Percentiles rank a stretch among this genome's conserved stretches.
Conservation (phyloP, 768 basidiomycete genomes). For the Gymnopilus dilepis region DNA sequence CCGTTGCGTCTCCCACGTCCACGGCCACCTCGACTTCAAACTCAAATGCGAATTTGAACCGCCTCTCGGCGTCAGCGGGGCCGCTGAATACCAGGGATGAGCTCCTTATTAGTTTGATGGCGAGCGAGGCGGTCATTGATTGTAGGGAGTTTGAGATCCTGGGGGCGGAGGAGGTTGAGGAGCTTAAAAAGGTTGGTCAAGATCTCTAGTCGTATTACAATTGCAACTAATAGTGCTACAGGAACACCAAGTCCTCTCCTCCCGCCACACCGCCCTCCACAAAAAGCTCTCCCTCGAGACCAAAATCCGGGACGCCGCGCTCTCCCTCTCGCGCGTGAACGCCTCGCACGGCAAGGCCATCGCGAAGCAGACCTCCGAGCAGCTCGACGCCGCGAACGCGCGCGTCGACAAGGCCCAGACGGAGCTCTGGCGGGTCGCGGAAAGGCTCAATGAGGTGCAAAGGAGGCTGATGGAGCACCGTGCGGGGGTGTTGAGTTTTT, state of each 20-base stretch:
- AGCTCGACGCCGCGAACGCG: slow-evolving; percentile 73
- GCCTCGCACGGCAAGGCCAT: slow-evolving; percentile 58
- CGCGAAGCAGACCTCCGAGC: slow-evolving; percentile 70
- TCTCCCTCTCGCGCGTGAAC: slow-evolving; percentile 75
- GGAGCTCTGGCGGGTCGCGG: slow-evolving; percentile 72
- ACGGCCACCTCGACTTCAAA: no score
- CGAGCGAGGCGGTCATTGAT: slow-evolving; percentile 95
- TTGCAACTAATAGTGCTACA: slow-evolving; percentile 34
- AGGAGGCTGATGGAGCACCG: slow-evolving; percentile 79
- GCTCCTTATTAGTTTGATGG: slow-evolving; percentile 85
- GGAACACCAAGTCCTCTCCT: slow-evolving; percentile 77
- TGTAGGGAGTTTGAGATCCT: slow-evolving; percentile 82
- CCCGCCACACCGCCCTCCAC: slow-evolving; percentile 66
- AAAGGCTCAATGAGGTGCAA: slow-evolving; percentile 65
- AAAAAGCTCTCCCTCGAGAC: slow-evolving; percentile 83
- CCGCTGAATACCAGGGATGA: slow-evolving; percentile 73
- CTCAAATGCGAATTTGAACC: no score
- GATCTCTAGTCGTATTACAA: not conserved
- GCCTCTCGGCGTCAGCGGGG: not conserved
- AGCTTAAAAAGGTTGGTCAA: slow-evolving; percentile 51
- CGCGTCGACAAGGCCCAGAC: slow-evolving; percentile 74
- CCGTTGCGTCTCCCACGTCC: slow-evolving; percentile 1
- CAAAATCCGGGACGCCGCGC: slow-evolving; percentile 87
- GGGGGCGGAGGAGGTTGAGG: slow-evolving; percentile 55
- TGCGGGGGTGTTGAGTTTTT: slow-evolving; percentile 78